Conservation (phyloP, 495 filamentous ascomycete species). For the Talaromyces wortmannii region DNA sequence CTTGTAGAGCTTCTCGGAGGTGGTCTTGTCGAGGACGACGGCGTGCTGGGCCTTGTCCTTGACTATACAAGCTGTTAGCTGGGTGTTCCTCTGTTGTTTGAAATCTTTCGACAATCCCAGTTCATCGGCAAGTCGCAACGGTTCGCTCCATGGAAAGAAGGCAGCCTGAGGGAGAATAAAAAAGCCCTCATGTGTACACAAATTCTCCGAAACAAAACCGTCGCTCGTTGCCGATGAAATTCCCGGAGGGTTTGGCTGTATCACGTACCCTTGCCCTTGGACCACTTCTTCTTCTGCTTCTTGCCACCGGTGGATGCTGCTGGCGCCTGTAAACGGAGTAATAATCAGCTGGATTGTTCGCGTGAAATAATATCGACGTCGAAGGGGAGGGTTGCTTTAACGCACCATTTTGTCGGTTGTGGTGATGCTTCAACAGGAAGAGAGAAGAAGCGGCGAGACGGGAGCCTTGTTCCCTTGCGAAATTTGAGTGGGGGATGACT, state of each 20-base stretch:
- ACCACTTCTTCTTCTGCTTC: conserved; percentile 99
- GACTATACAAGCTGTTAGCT: conserved; percentile 53
- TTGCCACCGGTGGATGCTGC: conserved; percentile 77
- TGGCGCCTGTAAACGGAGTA: conserved; percentile 50
- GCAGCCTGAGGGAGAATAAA: no score
- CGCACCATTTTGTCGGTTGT: conserved; percentile 48
- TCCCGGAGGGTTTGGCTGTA: background rate
- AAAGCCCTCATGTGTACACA: no score
- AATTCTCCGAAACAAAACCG: background rate
- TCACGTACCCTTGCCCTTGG: conserved; percentile 91
- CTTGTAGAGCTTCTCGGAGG: conserved; percentile 72
- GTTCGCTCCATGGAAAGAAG: no score
- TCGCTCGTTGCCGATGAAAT: background rate
- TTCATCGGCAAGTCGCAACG: background rate
- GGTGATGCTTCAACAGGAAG: conserved; percentile 36
- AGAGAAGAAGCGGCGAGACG: conserved; percentile 21
- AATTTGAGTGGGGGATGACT: conserved; percentile 44
- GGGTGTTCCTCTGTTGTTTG: conserved; percentile 5
- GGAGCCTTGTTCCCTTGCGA: conserved; percentile 30
- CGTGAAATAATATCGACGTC: background rate
- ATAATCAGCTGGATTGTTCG: no score
- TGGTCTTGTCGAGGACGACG: conserved; percentile 66
- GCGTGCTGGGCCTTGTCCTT: conserved; percentile 99
- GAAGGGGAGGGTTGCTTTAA: conserved; percentile 5
- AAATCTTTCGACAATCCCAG: conserved; percentile 2